phyloP scores from a whole-genome alignment of 2,329 filamentous ascomycete species.

The Pseudocercospora eumusae region DNA sequence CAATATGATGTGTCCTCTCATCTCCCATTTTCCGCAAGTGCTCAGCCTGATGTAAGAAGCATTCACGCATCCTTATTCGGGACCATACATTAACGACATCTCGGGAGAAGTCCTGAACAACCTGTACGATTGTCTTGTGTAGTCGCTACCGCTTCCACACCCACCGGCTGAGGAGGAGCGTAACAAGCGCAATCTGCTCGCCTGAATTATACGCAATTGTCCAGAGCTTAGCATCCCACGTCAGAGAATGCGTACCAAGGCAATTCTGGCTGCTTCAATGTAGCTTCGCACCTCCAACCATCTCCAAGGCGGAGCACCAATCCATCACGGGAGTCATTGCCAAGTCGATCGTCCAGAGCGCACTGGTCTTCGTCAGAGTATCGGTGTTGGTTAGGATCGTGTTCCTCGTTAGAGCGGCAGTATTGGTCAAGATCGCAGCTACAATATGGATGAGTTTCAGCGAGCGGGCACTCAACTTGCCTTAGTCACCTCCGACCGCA shows the following conservation, averaged over 20 bases:
- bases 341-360: not conserved
- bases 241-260: not conserved
- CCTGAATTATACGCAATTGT: constrained; percentile 4
- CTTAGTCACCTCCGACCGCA: too few relatives aligned
- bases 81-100: not conserved
- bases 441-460: too few relatives aligned
- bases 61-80: too few relatives aligned
- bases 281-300: not conserved
- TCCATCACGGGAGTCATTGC: not conserved
- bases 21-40: too few relatives aligned
- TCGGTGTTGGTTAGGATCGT: too few relatives aligned
- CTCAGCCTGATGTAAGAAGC: too few relatives aligned
- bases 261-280: not conserved
- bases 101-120: not conserved
- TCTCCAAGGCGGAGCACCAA: too few relatives aligned
- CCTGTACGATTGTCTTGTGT: constrained; percentile 11
- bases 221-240: not conserved
- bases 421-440: too few relatives aligned
- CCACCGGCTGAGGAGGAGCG: not conserved
- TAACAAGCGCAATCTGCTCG: constrained; percentile 9
- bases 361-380: too few relatives aligned
- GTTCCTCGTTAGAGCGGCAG: too few relatives aligned
- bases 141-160: not conserved
- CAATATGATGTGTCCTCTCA: too few relatives aligned
- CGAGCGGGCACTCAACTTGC: too few relatives aligned